Conservation (phyloP, 495 filamentous ascomycete species). For the Beverwykella pulmonaria region DNA sequence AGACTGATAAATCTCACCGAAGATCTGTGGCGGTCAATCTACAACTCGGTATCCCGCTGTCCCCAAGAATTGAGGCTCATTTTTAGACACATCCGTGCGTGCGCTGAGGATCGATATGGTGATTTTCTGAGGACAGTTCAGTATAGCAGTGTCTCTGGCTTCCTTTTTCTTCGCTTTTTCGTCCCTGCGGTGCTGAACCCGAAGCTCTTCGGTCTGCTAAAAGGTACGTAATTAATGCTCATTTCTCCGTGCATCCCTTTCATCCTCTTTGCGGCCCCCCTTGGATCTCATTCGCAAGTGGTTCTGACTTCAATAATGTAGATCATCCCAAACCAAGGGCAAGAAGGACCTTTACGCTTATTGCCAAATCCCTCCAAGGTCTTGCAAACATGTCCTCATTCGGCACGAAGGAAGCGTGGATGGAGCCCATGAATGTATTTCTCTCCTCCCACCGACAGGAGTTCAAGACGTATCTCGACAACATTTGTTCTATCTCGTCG, state of each 20-base stretch:
- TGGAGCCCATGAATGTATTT: conserved; percentile 96
- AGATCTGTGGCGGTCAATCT: conserved; percentile 82
- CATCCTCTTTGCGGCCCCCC: no score
- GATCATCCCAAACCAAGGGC: conserved; percentile 86
- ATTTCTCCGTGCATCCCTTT: no score
- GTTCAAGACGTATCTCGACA: conserved; percentile 86
- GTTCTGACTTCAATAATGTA: conserved; percentile 29
- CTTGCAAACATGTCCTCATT: conserved; percentile 92
- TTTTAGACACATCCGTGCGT: conserved; percentile 88
- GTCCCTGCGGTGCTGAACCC: conserved; percentile 95
- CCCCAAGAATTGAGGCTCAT: conserved; percentile 84
- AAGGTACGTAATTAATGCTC: conserved; percentile 65
- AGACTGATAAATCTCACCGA: conserved; percentile 75
- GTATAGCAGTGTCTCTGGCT: conserved; percentile 95
- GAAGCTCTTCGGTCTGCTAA: conserved; percentile 89
- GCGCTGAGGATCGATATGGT: conserved; percentile 96
- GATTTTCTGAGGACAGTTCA: conserved; percentile 89
- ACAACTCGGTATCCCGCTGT: conserved; percentile 68
- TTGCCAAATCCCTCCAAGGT: conserved; percentile 94
- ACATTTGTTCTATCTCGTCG: conserved; percentile 76
- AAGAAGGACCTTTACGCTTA: conserved; percentile 87
- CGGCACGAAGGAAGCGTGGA: conserved; percentile 95
- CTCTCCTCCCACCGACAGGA: conserved; percentile 64
- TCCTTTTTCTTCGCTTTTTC: conserved; percentile 94
- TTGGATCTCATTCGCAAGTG: neutral